A percentile compares a stretch with the other conserved stretches of the same genome.
Conservation (phyloP, 2,329 filamentous ascomycete genomes). For the Zopfia rhizophila region DNA sequence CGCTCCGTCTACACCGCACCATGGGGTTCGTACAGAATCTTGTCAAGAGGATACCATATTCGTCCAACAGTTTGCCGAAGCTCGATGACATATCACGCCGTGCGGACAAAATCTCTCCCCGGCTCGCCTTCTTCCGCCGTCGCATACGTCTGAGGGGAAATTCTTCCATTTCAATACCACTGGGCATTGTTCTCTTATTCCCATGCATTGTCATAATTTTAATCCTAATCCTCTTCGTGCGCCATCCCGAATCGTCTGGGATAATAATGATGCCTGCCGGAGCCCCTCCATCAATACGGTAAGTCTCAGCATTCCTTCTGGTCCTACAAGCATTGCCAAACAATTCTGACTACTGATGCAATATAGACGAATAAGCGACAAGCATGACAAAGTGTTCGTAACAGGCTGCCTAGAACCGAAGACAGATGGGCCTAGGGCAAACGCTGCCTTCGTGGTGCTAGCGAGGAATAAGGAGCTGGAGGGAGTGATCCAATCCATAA, state of each 20-base stretch:
- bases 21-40: conserved; percentile 59
- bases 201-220: conserved; percentile 90
- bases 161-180: conserved; percentile 89
- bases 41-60: conserved; percentile 57
- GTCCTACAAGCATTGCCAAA: not conserved
- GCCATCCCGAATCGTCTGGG: conserved; percentile 84
- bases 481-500: conserved; percentile 94
- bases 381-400: conserved; percentile 96
- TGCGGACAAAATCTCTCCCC: conserved; percentile 57
- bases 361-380: conserved; percentile 91
- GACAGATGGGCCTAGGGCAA: conserved; percentile 81
- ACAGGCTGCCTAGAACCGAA: conserved; percentile 85
- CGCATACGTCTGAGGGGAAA: conserved; percentile 91
- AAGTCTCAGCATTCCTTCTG: conserved; percentile 33
- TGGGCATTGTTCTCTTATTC: conserved; percentile 92
- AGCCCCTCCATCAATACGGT: conserved; percentile 90
- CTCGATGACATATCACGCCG: conserved; percentile 56
- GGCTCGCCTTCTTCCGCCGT: conserved; percentile 83
- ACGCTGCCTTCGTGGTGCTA: conserved; percentile 94
- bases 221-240: conserved; percentile 88
- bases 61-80: conserved; percentile 54
- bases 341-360: conserved; percentile 24
- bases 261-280: conserved; percentile 88
- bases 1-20: conserved; percentile 20
- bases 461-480: conserved; percentile 96